Evolutionary conservation across 2,329 filamentous ascomycete genomes (phyloP), one percentile per base, ranked within the genome.

Genomic region (Knufia petricola): DNA sequence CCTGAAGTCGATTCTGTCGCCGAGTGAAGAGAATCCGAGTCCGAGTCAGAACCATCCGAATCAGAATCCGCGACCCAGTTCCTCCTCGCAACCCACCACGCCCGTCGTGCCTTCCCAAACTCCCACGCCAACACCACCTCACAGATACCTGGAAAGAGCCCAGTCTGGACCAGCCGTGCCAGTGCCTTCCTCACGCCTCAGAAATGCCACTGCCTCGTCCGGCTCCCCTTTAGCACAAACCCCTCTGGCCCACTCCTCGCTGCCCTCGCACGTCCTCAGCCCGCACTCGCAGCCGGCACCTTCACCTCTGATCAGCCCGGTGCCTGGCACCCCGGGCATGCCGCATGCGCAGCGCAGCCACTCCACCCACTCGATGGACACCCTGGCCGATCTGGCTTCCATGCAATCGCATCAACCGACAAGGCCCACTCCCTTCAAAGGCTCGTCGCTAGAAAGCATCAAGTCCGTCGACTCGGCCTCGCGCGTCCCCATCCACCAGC

Each of bases 321-420:
- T 62, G 39, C 67, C 67, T 26, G 62, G 66, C 2, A 61, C 63
- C 15, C 60, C 61, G 15, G 57, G 59, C 32, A 62, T 66, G 6
- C 58, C 62, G 28, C 60, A 61, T 37, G 57, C 63, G n/a, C 59
- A 63, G 19, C 62, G 68, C 52, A 65, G 68, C 32, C 61, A 66
- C 1, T 69, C 70, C 10, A 70, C 69, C 3, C 64, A 67, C 2
- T 69, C 67, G n/a, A 71, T 73, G 63, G 70, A 73, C 52, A 67
- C 68, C n/a, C 58, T 73, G 47, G 69, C 69, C 23, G 70, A 73
- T 52, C 58, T 71, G 24, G 69, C 69, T 31, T 67, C 68, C 12
- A 69, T 71, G 63, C 70, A 72, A 58, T 67, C 67, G 48, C 69
- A 69, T 46, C 68, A 70, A 49, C 64, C 66, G 6, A 63, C 66